phyloP scores from a whole-genome alignment of 257 asterid species.

The Eucommia ulmoides region DNA sequence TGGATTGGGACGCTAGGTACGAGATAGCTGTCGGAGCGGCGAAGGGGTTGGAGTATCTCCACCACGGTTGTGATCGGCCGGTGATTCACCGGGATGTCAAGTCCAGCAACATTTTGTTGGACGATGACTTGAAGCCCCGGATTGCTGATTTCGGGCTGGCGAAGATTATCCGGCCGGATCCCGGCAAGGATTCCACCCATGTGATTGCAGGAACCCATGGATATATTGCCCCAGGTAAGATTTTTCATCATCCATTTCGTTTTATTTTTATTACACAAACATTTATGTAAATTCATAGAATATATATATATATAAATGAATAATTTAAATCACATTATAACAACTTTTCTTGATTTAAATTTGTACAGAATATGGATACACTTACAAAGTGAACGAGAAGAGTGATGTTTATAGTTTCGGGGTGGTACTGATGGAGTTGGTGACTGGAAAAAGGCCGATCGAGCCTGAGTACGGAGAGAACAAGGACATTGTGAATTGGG shows the following conservation, averaged over 20 bases:
- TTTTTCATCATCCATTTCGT: too few relatives aligned
- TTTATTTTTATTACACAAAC: too few relatives aligned
- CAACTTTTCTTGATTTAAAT: not conserved
- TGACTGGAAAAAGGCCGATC: slow-evolving; percentile 9
- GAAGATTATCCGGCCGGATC: not conserved
- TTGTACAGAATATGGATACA: slow-evolving; percentile 9
- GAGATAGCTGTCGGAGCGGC: not conserved
- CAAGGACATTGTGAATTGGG: slow-evolving; percentile 11
- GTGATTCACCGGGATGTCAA: not conserved
- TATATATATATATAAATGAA: too few relatives aligned
- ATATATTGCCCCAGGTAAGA: not conserved
- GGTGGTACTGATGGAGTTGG: slow-evolving; percentile 13
- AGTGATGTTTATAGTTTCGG: slow-evolving; percentile 13
- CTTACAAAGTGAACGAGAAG: slow-evolving; percentile 12
- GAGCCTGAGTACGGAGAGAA: slow-evolving; percentile 10
- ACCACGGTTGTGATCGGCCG: not conserved
- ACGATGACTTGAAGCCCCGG: not conserved
- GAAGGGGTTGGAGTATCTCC: not conserved
- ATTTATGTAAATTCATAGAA: too few relatives aligned
- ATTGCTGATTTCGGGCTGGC: not conserved
- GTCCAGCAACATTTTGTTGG: not conserved
- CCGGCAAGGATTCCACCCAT: not conserved
- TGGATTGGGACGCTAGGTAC: not conserved
- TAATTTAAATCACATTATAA: too few relatives aligned
- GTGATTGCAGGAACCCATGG: not conserved